Evolutionary conservation across 2,329 filamentous ascomycete species (phyloP).

Genomic region (Paecilomyces formosus): DNA sequence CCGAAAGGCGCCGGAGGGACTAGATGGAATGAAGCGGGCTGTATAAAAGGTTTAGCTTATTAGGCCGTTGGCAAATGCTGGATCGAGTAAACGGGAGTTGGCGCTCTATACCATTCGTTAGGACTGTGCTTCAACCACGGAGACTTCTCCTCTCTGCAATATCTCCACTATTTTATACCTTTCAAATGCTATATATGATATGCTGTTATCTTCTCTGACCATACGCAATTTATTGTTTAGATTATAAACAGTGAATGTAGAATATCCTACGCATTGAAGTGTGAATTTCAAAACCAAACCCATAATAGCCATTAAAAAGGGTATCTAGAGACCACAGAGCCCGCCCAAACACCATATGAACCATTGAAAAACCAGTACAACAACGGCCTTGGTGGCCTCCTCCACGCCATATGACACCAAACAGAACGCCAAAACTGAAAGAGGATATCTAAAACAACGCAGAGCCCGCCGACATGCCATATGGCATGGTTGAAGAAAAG

Average conservation of each 20-base stretch:
- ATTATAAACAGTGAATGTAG: no score
- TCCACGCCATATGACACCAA: background rate
- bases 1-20: conserved; percentile 22
- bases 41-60: background rate
- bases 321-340: background rate
- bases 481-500: no score
- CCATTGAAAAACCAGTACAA: background rate
- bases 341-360: background rate
- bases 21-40: background rate
- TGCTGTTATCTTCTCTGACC: background rate
- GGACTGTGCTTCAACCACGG: background rate
- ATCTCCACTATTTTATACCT: background rate
- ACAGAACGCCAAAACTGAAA: no score
- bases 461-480: no score
- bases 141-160: background rate
- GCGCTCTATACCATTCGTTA: background rate
- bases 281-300: background rate
- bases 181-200: background rate
- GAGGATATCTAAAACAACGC: no score
- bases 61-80: background rate
- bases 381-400: background rate
- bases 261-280: no score
- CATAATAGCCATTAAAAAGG: background rate
- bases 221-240: background rate
- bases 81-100: background rate